Base-by-base conservation (phyloP, 306 rosid genomes). In the Aeschynomene evenia region DNA sequence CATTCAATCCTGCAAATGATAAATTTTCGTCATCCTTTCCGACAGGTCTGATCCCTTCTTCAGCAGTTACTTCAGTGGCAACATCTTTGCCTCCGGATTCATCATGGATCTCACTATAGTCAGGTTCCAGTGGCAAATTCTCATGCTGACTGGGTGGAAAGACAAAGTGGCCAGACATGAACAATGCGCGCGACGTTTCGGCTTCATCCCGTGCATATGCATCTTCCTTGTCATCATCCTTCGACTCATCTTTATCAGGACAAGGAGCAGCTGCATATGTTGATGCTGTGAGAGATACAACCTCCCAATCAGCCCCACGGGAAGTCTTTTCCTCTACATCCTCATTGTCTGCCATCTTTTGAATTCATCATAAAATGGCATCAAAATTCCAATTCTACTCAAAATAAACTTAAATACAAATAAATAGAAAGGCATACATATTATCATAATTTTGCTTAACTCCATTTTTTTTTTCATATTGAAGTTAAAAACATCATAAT, bases 231-330 rank as follows among this genome's bases (percentile, higher is more conserved):
- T 61, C 89, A 65, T 75, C 85, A 60, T 81, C 85, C 51, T 73
- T 80, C 80, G 72, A 57, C 50, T 89, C 91, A 68, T 72, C 86
- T 73, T 81, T 79, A 57, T 53, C 33, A 3, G 87, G 88, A 73
- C 89, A 84, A 19, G 99, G 96, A 61, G 99, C 86, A 66, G 97
- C 95, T 55, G 88, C 99, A 76, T 91, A 95, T 55, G 99, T 70
- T 33, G 99, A 95, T 15, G 89, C 97, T 0, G 99, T 91, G 56
- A 95, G 97, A 49, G 92, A 83, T 29, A 95, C 99, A 42, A 95
- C 97, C 85, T 95, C 99, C 99, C 99, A 95, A 42, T 86, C 97
- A 72, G 77, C 87, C 26, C 99, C 95, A 6, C 91, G 96, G 79
- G 92, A 60, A 65, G 80, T 34, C 72, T 73, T 85, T 29, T 84